Conservation (phyloP, 257 asterid species). For the Scutellaria baicalensis region DNA sequence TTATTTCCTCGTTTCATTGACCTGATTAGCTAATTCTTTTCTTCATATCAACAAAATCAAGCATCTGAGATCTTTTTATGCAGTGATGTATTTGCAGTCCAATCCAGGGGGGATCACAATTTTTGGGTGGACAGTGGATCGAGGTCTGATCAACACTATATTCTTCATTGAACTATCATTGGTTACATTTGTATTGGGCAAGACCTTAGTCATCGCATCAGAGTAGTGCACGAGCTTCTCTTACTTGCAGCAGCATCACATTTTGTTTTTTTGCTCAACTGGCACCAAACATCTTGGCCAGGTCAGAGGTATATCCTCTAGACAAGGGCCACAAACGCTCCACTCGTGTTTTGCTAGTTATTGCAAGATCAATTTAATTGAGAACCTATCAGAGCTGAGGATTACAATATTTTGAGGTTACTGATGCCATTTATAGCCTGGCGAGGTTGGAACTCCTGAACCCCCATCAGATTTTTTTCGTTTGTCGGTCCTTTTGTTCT, state of each 20-base stretch:
- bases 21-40: not conserved
- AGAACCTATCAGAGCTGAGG: not conserved
- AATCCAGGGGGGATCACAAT: conserved; percentile 83
- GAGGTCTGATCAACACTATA: conserved; percentile 73
- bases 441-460: not conserved
- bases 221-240: not conserved
- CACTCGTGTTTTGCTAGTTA: not conserved
- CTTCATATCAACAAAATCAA: not conserved
- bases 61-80: not conserved
- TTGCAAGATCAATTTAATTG: not conserved
- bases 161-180: conserved; percentile 64
- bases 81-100: conserved; percentile 81
- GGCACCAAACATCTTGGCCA: not conserved
- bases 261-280: not conserved
- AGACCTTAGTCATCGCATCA: conserved; percentile 42
- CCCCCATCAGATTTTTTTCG: not conserved
- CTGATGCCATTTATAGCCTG: not conserved
- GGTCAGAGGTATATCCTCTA: not conserved
- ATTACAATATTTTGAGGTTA: not conserved
- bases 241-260: not conserved
- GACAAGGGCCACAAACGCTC: not conserved
- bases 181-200: conserved; percentile 63
- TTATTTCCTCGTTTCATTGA: not conserved
- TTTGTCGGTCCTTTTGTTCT: not conserved
- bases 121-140: conserved; percentile 85